Evolutionary conservation across 768 basidiomycete genomes (phyloP), one percentile per base, ranked within the genome.

Genomic region (Sistotremastrum suecicum): DNA sequence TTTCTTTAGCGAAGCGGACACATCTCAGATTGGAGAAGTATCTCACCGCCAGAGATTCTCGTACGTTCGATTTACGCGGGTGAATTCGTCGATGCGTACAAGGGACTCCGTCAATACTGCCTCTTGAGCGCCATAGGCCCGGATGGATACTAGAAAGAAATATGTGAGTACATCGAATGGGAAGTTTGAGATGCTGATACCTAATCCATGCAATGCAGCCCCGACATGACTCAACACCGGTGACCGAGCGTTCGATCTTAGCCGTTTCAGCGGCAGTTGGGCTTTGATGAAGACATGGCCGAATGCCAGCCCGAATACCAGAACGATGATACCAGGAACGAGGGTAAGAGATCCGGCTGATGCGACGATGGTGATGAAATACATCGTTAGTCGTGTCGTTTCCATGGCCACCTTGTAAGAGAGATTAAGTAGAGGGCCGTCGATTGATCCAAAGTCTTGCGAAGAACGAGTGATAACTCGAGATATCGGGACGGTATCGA

Each of bases 111-210:
- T 45, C 50, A 56, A 69, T 62, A 69, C 78, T 2, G 58, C 47
- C 30, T 63, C 58, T 59, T 80, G 68, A 5, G 74, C 76, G 3
- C 74, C 74, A 55, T 78, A 85, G 0, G 82, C 82, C 28, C 80
- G 68, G 46, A 85, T 76, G 5, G 78, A 60, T 2, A 63, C 65
- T 62, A 48, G 5, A 35, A 5, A 1, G 4, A 33, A 20, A 9
- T 31, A 10, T 28, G 43, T 10, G 6, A 10, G 31, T 28, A 7
- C 4, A 33, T 11, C 12, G 5, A 20, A 6, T 33, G 31, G 28
- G 36, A 38, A 28, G 35, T 39, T 30, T 37, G 12, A 38, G 11
- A 20, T 39, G 4, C 11, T 11, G 39, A 37, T 38, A 66, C 64
- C 60, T 34, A 80, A 53, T 5, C 80, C 81, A 48, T 68, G 60